These are phyloP conservation scores for Achaetomium macrosporum DNA, from an alignment of 2,329 filamentous ascomycete genomes.

Conservation along the genomic window DNA sequence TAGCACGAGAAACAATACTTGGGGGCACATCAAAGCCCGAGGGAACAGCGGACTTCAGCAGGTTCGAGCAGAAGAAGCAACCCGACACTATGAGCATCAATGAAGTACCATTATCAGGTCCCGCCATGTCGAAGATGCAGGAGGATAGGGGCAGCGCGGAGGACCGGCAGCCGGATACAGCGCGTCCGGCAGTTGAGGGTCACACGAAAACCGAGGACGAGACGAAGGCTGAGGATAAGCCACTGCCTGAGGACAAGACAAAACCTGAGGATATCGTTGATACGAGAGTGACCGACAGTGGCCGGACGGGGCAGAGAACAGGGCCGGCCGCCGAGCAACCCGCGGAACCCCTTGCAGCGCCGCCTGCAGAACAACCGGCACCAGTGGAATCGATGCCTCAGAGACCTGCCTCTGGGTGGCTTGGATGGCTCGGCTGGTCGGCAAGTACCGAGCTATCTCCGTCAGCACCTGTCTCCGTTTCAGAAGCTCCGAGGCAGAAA, in stretches of 20 bases:
- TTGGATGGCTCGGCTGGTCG: conserved; percentile 46
- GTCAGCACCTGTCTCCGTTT: not conserved
- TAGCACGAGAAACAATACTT: conserved; percentile 56
- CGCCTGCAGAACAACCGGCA: not conserved
- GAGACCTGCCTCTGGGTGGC: conserved; percentile 43
- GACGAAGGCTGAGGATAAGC: conserved; percentile 2
- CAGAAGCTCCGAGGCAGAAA: conserved; percentile 22
- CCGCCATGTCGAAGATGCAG: conserved; percentile 28
- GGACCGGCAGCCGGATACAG: conserved; percentile 7
- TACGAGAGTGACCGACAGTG: not conserved
- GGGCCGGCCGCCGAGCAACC: not conserved
- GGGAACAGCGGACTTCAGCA: conserved; percentile 44
- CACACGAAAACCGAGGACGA: conserved; percentile 7
- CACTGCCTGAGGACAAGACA: conserved; percentile 4
- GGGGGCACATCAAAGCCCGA: conserved; percentile 47
- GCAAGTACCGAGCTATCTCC: conserved; percentile 3
- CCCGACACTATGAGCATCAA: conserved; percentile 29
- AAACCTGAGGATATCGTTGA: conserved; percentile 2
- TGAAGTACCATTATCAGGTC: conserved; percentile 28
- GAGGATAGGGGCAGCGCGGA: conserved; percentile 22
- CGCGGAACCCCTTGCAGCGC: not conserved
- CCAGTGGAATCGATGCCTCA: conserved; percentile 1
- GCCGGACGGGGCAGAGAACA: not conserved
- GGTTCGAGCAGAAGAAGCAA: conserved; percentile 43
- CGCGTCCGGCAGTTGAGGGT: conserved; percentile 5